A percentile compares a stretch with the other conserved stretches of the same genome.
Evolutionary conservation across 352 stramenopile genomes (phyloP).

Genomic region (Globisporangium radiosum): DNA sequence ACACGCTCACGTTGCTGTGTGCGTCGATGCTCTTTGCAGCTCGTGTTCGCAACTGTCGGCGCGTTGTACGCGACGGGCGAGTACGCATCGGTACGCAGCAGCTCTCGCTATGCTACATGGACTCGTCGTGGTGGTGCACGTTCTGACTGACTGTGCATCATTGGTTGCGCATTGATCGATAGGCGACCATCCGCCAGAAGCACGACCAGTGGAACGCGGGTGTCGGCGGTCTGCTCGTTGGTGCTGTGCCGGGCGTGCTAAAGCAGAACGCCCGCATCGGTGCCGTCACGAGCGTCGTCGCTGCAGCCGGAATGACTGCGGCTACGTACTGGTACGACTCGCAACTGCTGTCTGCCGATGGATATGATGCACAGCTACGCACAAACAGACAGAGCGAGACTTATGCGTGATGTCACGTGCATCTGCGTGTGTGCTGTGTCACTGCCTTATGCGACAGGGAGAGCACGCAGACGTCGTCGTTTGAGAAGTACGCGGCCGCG

Average conservation of each 20-base stretch:
- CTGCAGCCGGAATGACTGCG: conserved; percentile 39
- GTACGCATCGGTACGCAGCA: conserved; percentile 32
- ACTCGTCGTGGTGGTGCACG: not conserved
- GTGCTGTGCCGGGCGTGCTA: conserved; percentile 62
- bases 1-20: not conserved
- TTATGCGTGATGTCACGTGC: not conserved
- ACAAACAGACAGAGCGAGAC: not conserved
- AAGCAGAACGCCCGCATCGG: conserved; percentile 71
- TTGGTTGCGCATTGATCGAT: not conserved
- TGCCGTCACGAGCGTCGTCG: conserved; percentile 36
- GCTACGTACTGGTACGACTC: conserved; percentile 59
- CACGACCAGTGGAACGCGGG: conserved; percentile 62
- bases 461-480: conserved; percentile 31
- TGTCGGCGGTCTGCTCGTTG: conserved; percentile 55
- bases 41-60: conserved; percentile 63
- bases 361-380: not conserved
- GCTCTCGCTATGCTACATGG: too few species aligned
- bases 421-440: conserved; percentile 1
- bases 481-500: conserved; percentile 67
- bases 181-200: conserved; percentile 64
- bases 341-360: not conserved
- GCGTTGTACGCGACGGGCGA: conserved; percentile 64
- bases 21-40: conserved; percentile 18
- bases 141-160: too few species aligned
- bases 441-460: conserved; percentile 20